Conservation (phyloP, 1,284 basidiomycete genomes). For the Cutaneotrichosporon arboriforme region DNA sequence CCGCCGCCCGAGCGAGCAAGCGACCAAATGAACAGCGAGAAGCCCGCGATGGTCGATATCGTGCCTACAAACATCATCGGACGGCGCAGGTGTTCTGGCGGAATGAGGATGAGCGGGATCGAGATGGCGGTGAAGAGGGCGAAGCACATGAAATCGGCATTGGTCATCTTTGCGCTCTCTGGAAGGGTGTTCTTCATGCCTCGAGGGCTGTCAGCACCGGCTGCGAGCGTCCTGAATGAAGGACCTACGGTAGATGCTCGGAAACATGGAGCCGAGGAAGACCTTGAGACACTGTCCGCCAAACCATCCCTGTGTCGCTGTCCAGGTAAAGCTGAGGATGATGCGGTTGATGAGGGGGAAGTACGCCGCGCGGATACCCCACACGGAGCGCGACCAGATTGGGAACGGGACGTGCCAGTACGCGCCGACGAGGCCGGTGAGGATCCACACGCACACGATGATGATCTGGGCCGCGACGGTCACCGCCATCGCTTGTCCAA, state of each 20-base stretch:
- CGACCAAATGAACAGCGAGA: conserved; percentile 44
- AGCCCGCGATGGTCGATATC: conserved; percentile 33
- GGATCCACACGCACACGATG: conserved; percentile 18
- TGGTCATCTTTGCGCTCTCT: conserved; percentile 27
- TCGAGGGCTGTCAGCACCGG: neutral
- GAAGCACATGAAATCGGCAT: conserved; percentile 45
- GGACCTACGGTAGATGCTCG: conserved; percentile 27
- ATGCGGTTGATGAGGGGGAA: conserved; percentile 32
- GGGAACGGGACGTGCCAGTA: conserved; percentile 33
- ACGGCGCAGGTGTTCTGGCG: conserved; percentile 38
- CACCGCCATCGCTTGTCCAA: conserved; percentile 30
- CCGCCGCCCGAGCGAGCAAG: conserved; percentile 39
- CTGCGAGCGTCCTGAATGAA: neutral
- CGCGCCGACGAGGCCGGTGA: conserved; percentile 26
- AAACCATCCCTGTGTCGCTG: conserved; percentile 35
- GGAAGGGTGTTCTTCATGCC: conserved; percentile 33
- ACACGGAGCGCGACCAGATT: conserved; percentile 25
- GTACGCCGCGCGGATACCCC: conserved; percentile 27
- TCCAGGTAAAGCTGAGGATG: conserved; percentile 34
- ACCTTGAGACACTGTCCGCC: conserved; percentile 48
- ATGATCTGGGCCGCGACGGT: conserved; percentile 24
- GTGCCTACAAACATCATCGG: conserved; percentile 42
- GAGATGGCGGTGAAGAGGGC: conserved; percentile 44
- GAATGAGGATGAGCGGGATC: conserved; percentile 39
- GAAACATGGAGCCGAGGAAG: conserved; percentile 37